Evolutionary conservation across 2,329 filamentous ascomycete species (phyloP).

Genomic region (Cercospora sojina): DNA sequence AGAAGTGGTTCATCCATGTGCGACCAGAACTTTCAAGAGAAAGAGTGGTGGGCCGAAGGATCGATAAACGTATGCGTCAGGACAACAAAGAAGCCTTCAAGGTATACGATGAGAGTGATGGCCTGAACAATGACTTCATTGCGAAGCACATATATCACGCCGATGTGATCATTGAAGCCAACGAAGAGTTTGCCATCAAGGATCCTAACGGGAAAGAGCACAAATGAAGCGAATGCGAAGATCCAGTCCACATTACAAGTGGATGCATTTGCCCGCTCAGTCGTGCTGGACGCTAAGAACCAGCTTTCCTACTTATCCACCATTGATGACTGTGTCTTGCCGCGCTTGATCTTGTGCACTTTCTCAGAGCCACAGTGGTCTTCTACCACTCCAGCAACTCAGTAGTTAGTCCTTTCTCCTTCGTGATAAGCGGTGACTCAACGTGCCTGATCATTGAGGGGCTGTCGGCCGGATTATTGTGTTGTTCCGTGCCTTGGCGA

Average conservation of each 20-base stretch:
- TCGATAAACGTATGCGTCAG: background rate
- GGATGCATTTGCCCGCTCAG: background rate
- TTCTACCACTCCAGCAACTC: background rate
- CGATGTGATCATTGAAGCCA: background rate
- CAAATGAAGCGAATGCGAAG: background rate
- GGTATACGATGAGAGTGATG: background rate
- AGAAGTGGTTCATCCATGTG: background rate
- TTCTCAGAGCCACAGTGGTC: background rate
- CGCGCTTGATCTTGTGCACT: background rate
- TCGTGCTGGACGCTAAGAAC: constrained; percentile 22
- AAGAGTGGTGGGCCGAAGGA: background rate
- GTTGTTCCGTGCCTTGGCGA: no score
- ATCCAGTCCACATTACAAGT: background rate
- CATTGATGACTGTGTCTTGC: background rate
- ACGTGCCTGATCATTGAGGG: background rate
- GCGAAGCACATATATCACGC: background rate
- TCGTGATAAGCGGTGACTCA: background rate
- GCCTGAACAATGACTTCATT: background rate
- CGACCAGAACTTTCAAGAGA: background rate
- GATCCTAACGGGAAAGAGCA: background rate
- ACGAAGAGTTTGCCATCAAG: background rate
- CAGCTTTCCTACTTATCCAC: constrained; percentile 35
- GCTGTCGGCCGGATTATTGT: no score
- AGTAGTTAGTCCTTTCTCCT: no score
- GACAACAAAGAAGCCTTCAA: background rate